Conservation (phyloP, 2,329 filamentous ascomycete genomes). For the Botrytis medusae region DNA sequence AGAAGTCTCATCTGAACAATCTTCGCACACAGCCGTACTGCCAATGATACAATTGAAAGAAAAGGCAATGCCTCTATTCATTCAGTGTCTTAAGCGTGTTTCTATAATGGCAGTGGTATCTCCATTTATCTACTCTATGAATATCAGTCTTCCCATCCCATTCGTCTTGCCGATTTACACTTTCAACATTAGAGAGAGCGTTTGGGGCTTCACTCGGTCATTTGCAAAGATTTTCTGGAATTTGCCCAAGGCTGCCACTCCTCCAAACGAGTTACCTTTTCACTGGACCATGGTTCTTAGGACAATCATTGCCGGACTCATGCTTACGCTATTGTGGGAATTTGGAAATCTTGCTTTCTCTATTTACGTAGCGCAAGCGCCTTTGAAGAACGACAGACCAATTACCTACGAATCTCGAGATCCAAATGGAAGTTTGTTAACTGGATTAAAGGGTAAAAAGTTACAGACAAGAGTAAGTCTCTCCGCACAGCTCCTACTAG, state of each 20-base stretch:
- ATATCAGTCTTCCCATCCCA: slow-evolving; percentile 43
- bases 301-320: slow-evolving; percentile 60
- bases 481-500: neutral
- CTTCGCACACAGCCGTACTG: slow-evolving; percentile 41
- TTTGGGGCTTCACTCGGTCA: slow-evolving; percentile 69
- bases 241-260: slow-evolving; percentile 69
- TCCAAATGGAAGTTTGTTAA: slow-evolving; percentile 85
- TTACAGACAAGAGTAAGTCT: slow-evolving; percentile 64
- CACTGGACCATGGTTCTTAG: slow-evolving; percentile 56
- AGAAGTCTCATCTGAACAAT: slow-evolving; percentile 39
- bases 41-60: slow-evolving; percentile 43
- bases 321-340: slow-evolving; percentile 75
- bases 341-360: slow-evolving; percentile 75
- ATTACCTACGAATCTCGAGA: slow-evolving; percentile 84
- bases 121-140: slow-evolving; percentile 43
- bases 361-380: slow-evolving; percentile 75
- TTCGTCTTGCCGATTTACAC: slow-evolving; percentile 52
- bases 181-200: slow-evolving; percentile 57
- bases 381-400: slow-evolving; percentile 80
- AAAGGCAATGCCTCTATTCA: slow-evolving; percentile 40
- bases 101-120: slow-evolving; percentile 46
- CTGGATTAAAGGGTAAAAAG: slow-evolving; percentile 81
- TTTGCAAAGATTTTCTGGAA: slow-evolving; percentile 73
- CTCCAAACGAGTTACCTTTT: slow-evolving; percentile 58
- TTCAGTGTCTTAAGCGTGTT: slow-evolving; percentile 37